Conservation (phyloP, 1,139 yeast species). For the Blastobotrys buckinghamii region DNA sequence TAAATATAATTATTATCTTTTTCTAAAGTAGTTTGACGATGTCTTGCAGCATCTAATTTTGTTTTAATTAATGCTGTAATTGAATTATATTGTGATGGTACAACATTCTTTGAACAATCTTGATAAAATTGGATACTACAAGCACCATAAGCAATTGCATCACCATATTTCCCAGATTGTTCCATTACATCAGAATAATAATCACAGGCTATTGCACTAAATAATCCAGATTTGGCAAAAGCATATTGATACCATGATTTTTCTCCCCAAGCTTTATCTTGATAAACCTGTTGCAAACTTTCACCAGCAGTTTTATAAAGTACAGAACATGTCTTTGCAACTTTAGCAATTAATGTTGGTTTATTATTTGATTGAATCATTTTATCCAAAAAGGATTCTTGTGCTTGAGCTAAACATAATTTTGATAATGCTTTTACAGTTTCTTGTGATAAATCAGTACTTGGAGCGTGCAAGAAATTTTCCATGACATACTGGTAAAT, state of each 20-base stretch:
- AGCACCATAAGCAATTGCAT: conserved; percentile 63
- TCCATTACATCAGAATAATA: conserved; percentile 50
- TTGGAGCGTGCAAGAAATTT: conserved; percentile 86
- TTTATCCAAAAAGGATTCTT: conserved; percentile 70
- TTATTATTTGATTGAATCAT: conserved; percentile 41
- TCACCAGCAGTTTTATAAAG: conserved; percentile 51
- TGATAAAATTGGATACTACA: conserved; percentile 37
- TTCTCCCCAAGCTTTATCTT: conserved; percentile 50
- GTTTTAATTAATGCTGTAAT: conserved; percentile 24
- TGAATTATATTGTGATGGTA: conserved; percentile 21
- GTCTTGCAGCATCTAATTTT: conserved; percentile 33
- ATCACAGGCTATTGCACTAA: conserved; percentile 45
- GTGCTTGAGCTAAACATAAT: conserved; percentile 80
- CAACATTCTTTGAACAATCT: conserved; percentile 23
- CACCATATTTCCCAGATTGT: conserved; percentile 56
- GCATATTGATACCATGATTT: conserved; percentile 42
- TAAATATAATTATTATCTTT: conserved; percentile 89
- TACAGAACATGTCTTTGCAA: conserved; percentile 56
- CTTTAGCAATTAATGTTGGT: conserved; percentile 64
- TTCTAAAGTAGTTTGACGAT: conserved; percentile 45
- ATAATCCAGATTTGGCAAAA: conserved; percentile 41
- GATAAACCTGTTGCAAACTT: conserved; percentile 39
- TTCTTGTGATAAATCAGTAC: conserved; percentile 66
- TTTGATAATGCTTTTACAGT: conserved; percentile 60
- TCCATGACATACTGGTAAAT: conserved; percentile 66